Evolutionary conservation across 1,139 yeast genomes (phyloP).

Genomic region (Hyphopichia buzzinii): DNA sequence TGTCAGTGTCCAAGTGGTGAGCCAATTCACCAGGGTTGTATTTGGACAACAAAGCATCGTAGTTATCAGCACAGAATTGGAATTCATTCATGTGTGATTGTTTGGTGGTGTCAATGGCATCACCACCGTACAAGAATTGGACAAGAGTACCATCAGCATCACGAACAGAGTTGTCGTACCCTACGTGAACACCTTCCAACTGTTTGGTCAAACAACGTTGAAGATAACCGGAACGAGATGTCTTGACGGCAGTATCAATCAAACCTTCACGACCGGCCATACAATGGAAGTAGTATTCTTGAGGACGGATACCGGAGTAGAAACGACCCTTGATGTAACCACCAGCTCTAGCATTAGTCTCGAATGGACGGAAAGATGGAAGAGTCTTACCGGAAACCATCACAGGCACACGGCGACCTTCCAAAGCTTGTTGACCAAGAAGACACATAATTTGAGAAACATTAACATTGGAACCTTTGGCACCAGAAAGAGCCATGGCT

Average conservation of each 20-base stretch:
- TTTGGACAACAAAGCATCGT: constrained; percentile 79
- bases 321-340: constrained; percentile 97
- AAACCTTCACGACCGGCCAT: constrained; percentile 99
- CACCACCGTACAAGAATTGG: constrained; percentile 98
- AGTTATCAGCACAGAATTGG: constrained; percentile 89
- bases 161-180: constrained; percentile 93
- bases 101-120: constrained; percentile 89
- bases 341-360: constrained; percentile 97
- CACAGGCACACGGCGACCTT: constrained; percentile 98
- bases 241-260: constrained; percentile 97
- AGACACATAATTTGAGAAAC: constrained; percentile 99
- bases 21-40: constrained; percentile 81
- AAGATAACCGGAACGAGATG: constrained; percentile 99
- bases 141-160: constrained; percentile 93
- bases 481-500: constrained; percentile 98
- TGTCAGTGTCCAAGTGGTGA: constrained; percentile 75
- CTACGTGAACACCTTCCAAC: constrained; percentile 93
- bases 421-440: constrained; percentile 98
- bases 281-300: constrained; percentile 99
- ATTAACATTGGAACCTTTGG: constrained; percentile 97
- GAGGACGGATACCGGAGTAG: constrained; percentile 98
- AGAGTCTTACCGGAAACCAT: constrained; percentile 98
- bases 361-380: constrained; percentile 95
- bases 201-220: constrained; percentile 99
- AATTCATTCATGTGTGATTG: constrained; percentile 94